Evolutionary conservation across 2,329 filamentous ascomycete genomes (phyloP).

Genomic region (Chalaropsis ovoidea): DNA sequence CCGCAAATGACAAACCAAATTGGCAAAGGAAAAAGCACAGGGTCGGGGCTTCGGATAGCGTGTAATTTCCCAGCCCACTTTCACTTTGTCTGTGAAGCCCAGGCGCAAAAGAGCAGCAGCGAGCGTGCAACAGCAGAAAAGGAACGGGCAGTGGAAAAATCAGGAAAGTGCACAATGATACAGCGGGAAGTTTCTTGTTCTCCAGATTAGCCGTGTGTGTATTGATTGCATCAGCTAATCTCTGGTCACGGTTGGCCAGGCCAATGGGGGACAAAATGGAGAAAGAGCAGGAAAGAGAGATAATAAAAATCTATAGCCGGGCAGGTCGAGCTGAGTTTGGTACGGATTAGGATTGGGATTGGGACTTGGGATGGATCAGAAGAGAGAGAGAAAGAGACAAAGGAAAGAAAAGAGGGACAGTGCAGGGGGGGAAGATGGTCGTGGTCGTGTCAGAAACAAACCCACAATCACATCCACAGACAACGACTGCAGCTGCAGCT

Average conservation of each 20-base stretch:
- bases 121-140: background rate
- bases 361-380: slow-evolving; percentile 10
- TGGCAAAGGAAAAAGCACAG: slow-evolving; percentile 25
- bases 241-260: background rate
- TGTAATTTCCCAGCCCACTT: slow-evolving; percentile 26
- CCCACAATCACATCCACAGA: slow-evolving; percentile 7
- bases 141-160: background rate
- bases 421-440: background rate
- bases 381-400: background rate
- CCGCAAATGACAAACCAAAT: slow-evolving; percentile 26
- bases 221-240: background rate
- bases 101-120: slow-evolving; percentile 10
- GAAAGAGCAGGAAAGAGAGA: background rate
- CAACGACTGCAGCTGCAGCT: background rate
- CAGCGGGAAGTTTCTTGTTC: background rate
- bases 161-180: background rate
- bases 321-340: slow-evolving; percentile 4
- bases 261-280: background rate
- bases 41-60: slow-evolving; percentile 24
- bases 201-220: background rate
- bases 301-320: background rate
- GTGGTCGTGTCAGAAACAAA: slow-evolving; percentile 9
- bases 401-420: background rate
- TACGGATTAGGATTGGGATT: slow-evolving; percentile 8
- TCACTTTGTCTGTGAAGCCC: slow-evolving; percentile 13